A percentile compares a stretch with the other conserved stretches of the same genome.
phyloP scores from a whole-genome alignment of 352 stramenopile species.

The Phytophthora europaea region DNA sequence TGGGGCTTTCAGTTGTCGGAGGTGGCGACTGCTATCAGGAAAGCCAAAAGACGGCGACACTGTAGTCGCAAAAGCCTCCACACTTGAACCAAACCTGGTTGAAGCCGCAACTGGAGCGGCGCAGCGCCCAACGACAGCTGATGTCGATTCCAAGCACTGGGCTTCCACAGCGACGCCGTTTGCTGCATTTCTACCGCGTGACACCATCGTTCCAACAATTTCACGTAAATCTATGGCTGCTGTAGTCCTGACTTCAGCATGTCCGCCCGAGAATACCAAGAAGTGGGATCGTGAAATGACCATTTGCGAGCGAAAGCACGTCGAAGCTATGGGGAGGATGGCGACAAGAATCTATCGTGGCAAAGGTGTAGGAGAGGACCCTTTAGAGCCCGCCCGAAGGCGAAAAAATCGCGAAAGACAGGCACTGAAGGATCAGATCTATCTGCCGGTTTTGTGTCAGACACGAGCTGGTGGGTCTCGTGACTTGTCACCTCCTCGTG shows the following conservation, averaged over 20 bases:
- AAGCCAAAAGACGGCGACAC: constrained; percentile 16
- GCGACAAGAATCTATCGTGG: constrained; percentile 21
- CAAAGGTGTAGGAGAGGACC: constrained; percentile 12
- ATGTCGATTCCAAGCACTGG: constrained; percentile 33
- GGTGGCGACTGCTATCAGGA: constrained; percentile 50
- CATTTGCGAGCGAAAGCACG: constrained; percentile 39
- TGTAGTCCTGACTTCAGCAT: constrained; percentile 31
- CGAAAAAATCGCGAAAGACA: constrained; percentile 24
- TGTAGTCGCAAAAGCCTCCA: background rate
- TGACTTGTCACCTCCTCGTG: constrained; percentile 8
- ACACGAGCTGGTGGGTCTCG: constrained; percentile 5
- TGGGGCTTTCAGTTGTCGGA: constrained; percentile 53
- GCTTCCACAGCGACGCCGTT: constrained; percentile 35
- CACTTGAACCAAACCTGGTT: constrained; percentile 5
- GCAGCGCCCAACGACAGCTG: constrained; percentile 23
- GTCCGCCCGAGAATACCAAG: constrained; percentile 19
- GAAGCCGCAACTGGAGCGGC: constrained; percentile 8
- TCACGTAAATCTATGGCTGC: constrained; percentile 36
- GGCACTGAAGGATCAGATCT: constrained; percentile 39
- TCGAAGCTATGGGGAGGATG: constrained; percentile 39
- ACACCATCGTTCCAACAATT: constrained; percentile 32
- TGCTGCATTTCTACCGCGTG: constrained; percentile 26
- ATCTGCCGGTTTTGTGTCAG: constrained; percentile 30
- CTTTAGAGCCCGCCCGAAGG: constrained; percentile 1
- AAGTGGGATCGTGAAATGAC: constrained; percentile 44